phyloP scores from a whole-genome alignment of 2,329 filamentous ascomycete species.

The Penicillium griseofulvum region DNA sequence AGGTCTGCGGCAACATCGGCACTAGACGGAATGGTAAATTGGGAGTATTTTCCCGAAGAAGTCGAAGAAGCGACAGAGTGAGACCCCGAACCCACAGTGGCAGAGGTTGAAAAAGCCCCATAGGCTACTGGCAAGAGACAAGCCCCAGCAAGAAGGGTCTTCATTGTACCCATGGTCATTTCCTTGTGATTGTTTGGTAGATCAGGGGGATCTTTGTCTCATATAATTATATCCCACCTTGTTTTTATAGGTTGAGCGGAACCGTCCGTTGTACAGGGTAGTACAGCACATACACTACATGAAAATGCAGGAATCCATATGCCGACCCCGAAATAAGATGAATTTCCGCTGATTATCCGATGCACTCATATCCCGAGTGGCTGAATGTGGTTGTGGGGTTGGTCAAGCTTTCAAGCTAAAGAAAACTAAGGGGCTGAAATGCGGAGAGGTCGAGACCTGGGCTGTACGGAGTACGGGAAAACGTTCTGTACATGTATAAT shows the following conservation, averaged over 20 bases:
- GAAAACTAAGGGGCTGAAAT: background rate
- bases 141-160: conserved; percentile 19
- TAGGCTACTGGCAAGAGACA: conserved; percentile 29
- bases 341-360: conserved; percentile 25
- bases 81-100: background rate
- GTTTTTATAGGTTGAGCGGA: conserved; percentile 15
- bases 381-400: conserved; percentile 17
- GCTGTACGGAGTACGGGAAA: too few relatives aligned
- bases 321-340: background rate
- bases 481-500: too few relatives aligned
- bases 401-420: background rate
- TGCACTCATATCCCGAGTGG: background rate
- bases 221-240: background rate
- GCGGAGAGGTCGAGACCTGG: background rate
- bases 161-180: conserved; percentile 22
- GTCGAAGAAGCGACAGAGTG: conserved; percentile 5
- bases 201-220: background rate
- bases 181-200: background rate
- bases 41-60: conserved; percentile 19
- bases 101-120: conserved; percentile 19
- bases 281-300: background rate
- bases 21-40: conserved; percentile 50
- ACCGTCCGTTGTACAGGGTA: background rate
- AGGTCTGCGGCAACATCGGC: conserved; percentile 49
- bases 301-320: background rate